Evolutionary conservation across 2,329 filamentous ascomycete genomes (phyloP).

Genomic region (Amauroascus verrucosus): DNA sequence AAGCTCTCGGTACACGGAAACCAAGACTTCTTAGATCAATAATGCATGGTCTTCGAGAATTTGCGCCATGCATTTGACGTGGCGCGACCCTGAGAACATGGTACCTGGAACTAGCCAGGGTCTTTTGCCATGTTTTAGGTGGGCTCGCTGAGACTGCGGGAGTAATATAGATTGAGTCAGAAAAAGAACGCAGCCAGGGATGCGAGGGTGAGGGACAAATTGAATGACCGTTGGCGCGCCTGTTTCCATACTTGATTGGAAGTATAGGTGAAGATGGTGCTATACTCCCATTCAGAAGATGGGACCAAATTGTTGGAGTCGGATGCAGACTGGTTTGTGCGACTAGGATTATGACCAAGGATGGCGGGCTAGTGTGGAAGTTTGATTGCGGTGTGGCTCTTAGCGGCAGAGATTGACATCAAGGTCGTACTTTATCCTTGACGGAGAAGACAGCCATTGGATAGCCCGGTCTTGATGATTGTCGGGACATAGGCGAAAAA

Average conservation of each 20-base stretch:
- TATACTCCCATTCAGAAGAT: background rate
- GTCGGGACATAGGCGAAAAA: background rate
- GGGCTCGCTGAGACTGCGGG: background rate
- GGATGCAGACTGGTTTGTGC: background rate
- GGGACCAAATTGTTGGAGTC: background rate
- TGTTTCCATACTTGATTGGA: background rate
- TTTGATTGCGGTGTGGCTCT: conserved; percentile 3
- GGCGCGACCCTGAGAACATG: conserved; percentile 4
- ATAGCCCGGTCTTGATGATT: background rate
- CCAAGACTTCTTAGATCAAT: background rate
- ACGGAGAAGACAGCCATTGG: background rate
- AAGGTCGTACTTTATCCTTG: conserved; percentile 7
- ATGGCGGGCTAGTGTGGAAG: conserved; percentile 1
- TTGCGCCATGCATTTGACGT: conserved; percentile 6
- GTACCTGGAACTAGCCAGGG: conserved; percentile 1
- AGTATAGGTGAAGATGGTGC: background rate
- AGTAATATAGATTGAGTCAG: background rate
- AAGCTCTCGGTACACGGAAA: conserved; percentile 5
- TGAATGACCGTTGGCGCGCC: background rate
- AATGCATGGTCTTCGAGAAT: conserved; percentile 2
- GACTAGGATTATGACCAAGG: background rate
- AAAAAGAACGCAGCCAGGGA: background rate
- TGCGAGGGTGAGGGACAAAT: background rate
- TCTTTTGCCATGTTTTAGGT: conserved; percentile 8
- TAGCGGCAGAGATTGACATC: conserved; percentile 8